Evolutionary conservation across 164 flowering plant genomes (phyloP).

Genomic region (Stephania japonica): DNA sequence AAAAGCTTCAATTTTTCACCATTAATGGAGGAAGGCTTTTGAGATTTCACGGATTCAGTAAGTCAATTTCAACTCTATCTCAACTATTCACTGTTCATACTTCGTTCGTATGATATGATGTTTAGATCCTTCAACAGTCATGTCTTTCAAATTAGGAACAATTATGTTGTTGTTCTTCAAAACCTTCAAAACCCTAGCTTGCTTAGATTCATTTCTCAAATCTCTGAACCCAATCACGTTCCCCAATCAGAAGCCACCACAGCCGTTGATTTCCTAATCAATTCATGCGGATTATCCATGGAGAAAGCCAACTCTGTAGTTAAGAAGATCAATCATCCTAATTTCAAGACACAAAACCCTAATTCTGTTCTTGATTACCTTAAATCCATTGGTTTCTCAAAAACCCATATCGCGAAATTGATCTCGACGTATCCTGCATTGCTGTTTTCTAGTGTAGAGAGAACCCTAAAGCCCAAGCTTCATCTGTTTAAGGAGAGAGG

Average conservation of each 20-base stretch:
- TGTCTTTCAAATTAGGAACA: neutral
- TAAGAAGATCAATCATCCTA: neutral
- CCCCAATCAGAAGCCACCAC: neutral
- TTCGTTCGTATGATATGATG: neutral
- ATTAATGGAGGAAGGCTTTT: neutral
- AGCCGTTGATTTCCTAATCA: neutral
- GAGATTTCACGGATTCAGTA: neutral
- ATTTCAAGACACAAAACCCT: neutral
- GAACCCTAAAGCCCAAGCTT: neutral
- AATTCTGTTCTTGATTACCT: neutral
- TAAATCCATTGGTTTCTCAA: neutral
- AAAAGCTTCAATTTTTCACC: neutral
- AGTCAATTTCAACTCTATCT: neutral
- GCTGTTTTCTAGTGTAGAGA: neutral
- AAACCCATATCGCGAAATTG: slow-evolving; percentile 3
- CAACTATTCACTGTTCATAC: neutral
- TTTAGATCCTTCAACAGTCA: neutral
- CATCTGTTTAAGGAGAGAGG: neutral
- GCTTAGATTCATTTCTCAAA: neutral
- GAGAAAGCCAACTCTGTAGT: neutral
- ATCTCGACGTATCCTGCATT: neutral
- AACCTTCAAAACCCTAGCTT: neutral
- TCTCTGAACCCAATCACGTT: neutral
- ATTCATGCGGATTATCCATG: neutral
- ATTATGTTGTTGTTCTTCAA: too few relatives aligned